Evolutionary conservation across 495 filamentous ascomycete genomes (phyloP).

Genomic region (Penicillium chermesinum): DNA sequence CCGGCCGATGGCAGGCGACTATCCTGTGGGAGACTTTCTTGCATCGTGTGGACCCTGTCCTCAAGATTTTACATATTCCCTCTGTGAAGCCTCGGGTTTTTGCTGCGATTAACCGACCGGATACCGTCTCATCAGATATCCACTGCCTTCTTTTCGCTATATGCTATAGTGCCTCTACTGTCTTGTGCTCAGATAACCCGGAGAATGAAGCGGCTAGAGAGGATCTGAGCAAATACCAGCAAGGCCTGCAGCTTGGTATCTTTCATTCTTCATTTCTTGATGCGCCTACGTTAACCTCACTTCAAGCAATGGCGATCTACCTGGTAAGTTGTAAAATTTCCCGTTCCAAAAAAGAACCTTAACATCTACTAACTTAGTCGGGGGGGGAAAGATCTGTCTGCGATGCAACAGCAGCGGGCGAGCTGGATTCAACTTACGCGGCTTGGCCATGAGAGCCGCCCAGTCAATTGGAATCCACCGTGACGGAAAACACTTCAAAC

Average conservation of each 20-base stretch:
- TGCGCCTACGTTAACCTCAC: constrained; percentile 26
- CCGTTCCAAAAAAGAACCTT: not conserved
- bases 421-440: constrained; percentile 40
- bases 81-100: constrained; percentile 28
- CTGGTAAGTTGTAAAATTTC: constrained; percentile 15
- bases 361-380: too few species aligned
- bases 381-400: constrained; percentile 43
- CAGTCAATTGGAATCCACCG: constrained; percentile 47
- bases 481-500: constrained; percentile 36
- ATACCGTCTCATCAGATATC: constrained; percentile 26
- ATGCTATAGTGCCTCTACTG: constrained; percentile 37
- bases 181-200: constrained; percentile 25
- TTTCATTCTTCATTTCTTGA: constrained; percentile 28
- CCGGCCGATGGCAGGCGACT: constrained; percentile 22
- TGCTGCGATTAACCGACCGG: constrained; percentile 33
- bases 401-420: constrained; percentile 40
- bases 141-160: constrained; percentile 42
- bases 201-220: constrained; percentile 19
- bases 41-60: constrained; percentile 33
- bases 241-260: constrained; percentile 28
- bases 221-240: constrained; percentile 28
- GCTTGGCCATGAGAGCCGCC: constrained; percentile 44
- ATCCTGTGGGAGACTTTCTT: constrained; percentile 30
- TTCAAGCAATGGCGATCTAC: constrained; percentile 35
- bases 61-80: constrained; percentile 44